Evolutionary conservation across 73 alveolate species (phyloP).

Genomic region (Durusdinium trenchii): DNA sequence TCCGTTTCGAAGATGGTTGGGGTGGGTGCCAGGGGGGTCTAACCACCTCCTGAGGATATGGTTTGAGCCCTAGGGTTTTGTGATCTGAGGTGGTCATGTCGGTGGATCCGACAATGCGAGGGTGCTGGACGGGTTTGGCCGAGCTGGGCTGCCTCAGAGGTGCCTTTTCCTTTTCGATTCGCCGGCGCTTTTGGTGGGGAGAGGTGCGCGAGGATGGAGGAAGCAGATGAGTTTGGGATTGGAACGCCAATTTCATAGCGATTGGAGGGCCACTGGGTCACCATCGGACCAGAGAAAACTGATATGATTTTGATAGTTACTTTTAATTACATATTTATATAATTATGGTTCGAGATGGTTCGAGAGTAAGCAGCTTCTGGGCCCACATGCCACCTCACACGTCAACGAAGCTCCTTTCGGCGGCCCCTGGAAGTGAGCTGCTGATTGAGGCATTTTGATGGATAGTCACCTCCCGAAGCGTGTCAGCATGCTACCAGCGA

Average conservation of each 20-base stretch:
- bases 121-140: conserved; percentile 46
- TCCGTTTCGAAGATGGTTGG: no score
- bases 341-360: neutral
- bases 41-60: no score
- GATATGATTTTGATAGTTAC: neutral
- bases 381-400: no score
- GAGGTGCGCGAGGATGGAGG: no score
- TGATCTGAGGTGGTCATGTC: conserved; percentile 25
- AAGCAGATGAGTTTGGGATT: no score
- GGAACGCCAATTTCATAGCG: neutral
- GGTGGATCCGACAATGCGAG: conserved; percentile 7
- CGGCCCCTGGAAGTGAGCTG: neutral
- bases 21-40: no score
- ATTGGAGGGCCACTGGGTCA: neutral
- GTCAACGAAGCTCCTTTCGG: neutral
- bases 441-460: conserved; percentile 6
- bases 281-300: neutral
- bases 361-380: neutral
- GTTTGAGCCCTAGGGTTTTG: no score
- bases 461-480: conserved; percentile 67
- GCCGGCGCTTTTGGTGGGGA: no score
- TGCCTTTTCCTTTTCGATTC: no score
- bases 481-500: conserved; percentile 40
- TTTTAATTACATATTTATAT: neutral
- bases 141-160: conserved; percentile 51